phyloP scores from a whole-genome alignment of 2,329 filamentous ascomycete genomes.

The Penicillium sp. region DNA sequence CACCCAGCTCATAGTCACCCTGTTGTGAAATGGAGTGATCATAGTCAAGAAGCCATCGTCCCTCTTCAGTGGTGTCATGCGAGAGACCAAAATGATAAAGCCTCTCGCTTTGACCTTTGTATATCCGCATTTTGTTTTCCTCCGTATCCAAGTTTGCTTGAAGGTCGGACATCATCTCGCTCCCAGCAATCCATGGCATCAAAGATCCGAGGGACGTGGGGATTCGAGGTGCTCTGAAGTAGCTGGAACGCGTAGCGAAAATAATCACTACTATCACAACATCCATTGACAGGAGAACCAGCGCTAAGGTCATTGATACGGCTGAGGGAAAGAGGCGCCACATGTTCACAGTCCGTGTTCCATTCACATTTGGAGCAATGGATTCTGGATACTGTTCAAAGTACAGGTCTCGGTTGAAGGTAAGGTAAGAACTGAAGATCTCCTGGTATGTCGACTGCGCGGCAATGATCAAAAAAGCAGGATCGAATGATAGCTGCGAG shows the following conservation, averaged over 20 bases:
- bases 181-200: not conserved
- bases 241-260: not conserved
- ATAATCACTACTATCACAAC: not conserved
- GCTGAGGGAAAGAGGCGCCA: not conserved
- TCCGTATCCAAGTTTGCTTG: not conserved
- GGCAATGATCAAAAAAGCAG: not conserved
- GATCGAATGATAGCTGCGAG: not conserved
- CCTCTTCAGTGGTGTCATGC: not conserved
- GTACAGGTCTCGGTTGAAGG: not conserved
- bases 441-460: conserved; percentile 5
- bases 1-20: not conserved
- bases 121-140: not conserved
- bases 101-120: not conserved
- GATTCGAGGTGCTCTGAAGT: not conserved
- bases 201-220: not conserved
- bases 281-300: not conserved
- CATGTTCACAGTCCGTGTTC: not conserved
- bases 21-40: not conserved
- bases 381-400: not conserved
- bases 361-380: not conserved
- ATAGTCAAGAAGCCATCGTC: not conserved
- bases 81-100: not conserved
- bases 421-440: conserved; percentile 10
- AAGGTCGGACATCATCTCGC: not conserved
- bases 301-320: not conserved